Evolutionary conservation across 2,329 filamentous ascomycete genomes (phyloP), one percentile per base, ranked within the genome.

Genomic region (Fusarium sp.): DNA sequence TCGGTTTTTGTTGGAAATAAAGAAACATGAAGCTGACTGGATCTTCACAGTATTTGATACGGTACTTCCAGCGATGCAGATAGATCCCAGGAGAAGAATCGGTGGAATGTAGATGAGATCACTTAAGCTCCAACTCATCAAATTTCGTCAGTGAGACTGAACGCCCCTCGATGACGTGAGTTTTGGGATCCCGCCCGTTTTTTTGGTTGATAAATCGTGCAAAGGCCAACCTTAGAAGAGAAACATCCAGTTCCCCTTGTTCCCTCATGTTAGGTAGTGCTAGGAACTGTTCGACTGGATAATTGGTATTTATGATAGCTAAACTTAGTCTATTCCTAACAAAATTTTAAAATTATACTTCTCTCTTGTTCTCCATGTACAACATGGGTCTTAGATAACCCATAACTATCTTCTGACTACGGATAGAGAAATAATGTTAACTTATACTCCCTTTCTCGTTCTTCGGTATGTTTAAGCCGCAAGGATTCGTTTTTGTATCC

Each of bases 141-240:
- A 56, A 35, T 63, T 66, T 74, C 32, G 61, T 61, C 49, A 64
- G 58, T 52, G 60, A 57, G 40, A 35, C 38, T 46, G 28, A 56
- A 57, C 43, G 65, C 76, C 72, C 76, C 76, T 77, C 76, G 61
- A 78, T 78, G 76, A 78, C 75, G 76, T 75, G 25, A 32, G 50
- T 61, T 73, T 74, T 56, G 43, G 67, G 49, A 60, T 64, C 33
- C 54, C 43, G 71, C 60, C 49, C 59, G 60, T 68, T 60, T 59
- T 56, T 38, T 67, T 32, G 50, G 47, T 57, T 49, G 65, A 61
- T 42, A 44, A 64, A 44, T 40, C 46, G 44, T 60, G 52, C 32
- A 54, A 71, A 62, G 59, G 37, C 47, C 46, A 65, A 42, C 47
- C 52, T 61, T n/a, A 15, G 30, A 35, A 35, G 47, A 52, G 47